Base-by-base conservation (phyloP, 805 yeast species). In the Wickerhamiella musiphila region DNA sequence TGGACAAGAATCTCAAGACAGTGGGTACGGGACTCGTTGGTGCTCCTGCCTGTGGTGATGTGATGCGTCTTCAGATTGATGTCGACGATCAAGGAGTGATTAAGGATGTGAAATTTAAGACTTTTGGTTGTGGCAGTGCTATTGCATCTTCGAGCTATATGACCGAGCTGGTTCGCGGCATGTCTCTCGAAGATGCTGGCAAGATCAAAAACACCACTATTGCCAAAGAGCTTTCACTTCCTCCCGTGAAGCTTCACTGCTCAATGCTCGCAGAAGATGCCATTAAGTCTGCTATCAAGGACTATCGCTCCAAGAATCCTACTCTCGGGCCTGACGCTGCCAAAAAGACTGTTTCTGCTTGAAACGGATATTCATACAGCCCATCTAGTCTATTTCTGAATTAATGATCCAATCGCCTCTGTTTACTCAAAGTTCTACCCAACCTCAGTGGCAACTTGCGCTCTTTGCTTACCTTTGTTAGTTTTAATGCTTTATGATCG, bases 31-130 rank as follows among this genome's bases (percentile, higher is more conserved):
- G 98, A 1, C 66, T 90, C 28, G 98, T 90, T 11, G 98, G 98
- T 35, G 96, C 98, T 0, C 96, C 98, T 34, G 98, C 98, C 0
- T 90, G 98, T 61, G 98, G 98, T 35, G 98, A 90, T 61, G 98
- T 90, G 28, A 90, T 90, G 94, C 77, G 93, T 60, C 66, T 90
- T 42, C 96, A 90, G 56, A 90, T 90, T 49, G 72, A 84, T 53
- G 98, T 90, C 7, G 95, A 84, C 48, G 73, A 67, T 35, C 72
- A 93, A 16, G 98, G 98, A 1, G 65, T 79, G 33, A 90, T 90
- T 45, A 73, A 79, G 54, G 94, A 90, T 54, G 98, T 86, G 40
- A 86, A 83, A 57, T 90, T 90, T 61, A 90, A 90, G 68, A 90
- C 98, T 4, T 90, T 90, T 60, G 98, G 98, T n/a, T 90, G 98